Evolutionary conservation across 257 asterid species (phyloP), one percentile per base, ranked within the genome.

Genomic region (Lavandula angustifolia): DNA sequence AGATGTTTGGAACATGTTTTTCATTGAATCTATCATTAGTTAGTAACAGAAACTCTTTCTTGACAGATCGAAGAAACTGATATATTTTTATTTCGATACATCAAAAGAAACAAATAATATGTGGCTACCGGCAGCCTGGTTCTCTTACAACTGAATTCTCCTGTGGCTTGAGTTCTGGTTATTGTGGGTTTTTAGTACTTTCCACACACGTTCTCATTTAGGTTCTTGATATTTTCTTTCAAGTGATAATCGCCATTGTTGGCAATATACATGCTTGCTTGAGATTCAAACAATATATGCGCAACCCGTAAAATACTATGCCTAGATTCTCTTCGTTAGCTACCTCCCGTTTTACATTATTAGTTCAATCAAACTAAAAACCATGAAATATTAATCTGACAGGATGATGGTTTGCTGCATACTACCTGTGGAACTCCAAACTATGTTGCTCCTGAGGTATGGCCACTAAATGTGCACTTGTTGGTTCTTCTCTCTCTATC

Each of bases 371-470:
- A 14, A 10, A 22, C 3, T 9, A 33, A 33, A 49, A 52, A n/a
- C 31, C 56, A 57, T 22, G 54, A 13, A 37, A 54, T 32, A 8
- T 49, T 60, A 46, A 58, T 72, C 58, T 80, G 70, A 43, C 85
- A 89, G 98, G 98, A 83, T 50, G 98, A 92, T 44, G 98, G 96
- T 51, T 82, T 92, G 84, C 83, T 92, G 72, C 98, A 92, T 75
- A 92, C 98, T 12, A 81, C 98, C 5, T 92, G 98, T 73, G 98
- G 98, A 72, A 92, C 98, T 63, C 98, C 98, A 14, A 92, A 92
- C 62, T 92, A 92, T 54, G 98, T 89, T 18, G 98, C 98, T 76
- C 98, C 98, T 9, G 98, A 92, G 95, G 98, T 92, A 72, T 18
- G 37, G 68, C 41, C 14, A 9, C 60, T 66, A 46, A 54, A 38